Evolutionary conservation across 1,139 yeast genomes (phyloP), one percentile per base, ranked within the genome.

Genomic region (Kurtzmaniella natalensis): DNA sequence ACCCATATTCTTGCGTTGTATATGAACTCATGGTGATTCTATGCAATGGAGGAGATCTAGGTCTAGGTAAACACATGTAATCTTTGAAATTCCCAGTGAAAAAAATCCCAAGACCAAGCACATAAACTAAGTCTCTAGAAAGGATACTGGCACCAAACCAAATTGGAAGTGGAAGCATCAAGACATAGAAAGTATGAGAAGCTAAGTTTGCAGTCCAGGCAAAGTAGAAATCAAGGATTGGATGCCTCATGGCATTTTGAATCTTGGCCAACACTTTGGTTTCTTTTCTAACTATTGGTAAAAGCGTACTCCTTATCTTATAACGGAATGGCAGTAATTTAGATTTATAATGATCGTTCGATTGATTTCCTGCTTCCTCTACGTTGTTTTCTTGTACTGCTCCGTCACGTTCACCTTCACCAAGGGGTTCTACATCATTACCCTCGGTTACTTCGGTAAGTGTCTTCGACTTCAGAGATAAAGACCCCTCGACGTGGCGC

Each of bases 1-100:
- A 88, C 3, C 98, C 98, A 55, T 89, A 92, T 54, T 92, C 98
- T 48, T 82, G 78, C 1, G 95, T 78, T 0, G 97, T 94, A 45
- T 86, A 84, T 17, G 84, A 81, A 39, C 89, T 79, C 80, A 89
- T 76, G 19, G 97, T 88, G 47, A 92, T 80, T 46, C 98, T 70
- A 53, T 83, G 87, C 33, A 89, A 60, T 0, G 98, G 98, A 2
- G 98, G 98, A 2, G 95, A 82, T 40, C 79, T 61, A 2, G 98
- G 98, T 41, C 98, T 67, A 10, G 98, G 98, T 35, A 92, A 65
- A 55, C 97, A 92, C 48, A 88, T 68, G 47, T 70, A 80, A 55
- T 92, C 98, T 53, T 92, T 92, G 37, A 84, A 58, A 40, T 68
- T 71, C 3, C 97, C 97, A 2, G 85, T 72, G 30, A 83, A 41